These are phyloP conservation scores for Neonectria neomacrospora DNA, from an alignment of 2,329 filamentous ascomycete genomes.

Conservation along the genomic window DNA sequence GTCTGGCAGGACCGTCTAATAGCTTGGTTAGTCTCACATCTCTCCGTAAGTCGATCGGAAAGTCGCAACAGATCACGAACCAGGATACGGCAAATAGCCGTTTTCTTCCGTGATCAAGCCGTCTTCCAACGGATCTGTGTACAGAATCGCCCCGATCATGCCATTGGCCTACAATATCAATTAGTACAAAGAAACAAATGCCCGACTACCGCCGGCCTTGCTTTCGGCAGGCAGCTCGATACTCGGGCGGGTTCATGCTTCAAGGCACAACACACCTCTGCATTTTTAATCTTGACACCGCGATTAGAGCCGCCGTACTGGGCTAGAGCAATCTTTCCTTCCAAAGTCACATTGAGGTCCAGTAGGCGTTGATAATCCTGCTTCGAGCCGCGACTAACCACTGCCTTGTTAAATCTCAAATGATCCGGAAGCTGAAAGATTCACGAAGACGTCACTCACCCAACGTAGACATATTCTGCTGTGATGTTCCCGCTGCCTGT, in stretches of 20 bases:
- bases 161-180: not conserved
- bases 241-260: not conserved
- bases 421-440: not conserved
- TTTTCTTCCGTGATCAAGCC: conserved; percentile 32
- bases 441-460: conserved; percentile 11
- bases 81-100: conserved; percentile 28
- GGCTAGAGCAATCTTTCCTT: conserved; percentile 27
- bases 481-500: conserved; percentile 15
- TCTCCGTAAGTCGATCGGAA: not conserved
- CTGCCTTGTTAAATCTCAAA: not conserved
- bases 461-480: conserved; percentile 36
- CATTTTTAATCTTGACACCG: conserved; percentile 35
- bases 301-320: conserved; percentile 32
- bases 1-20: conserved; percentile 31
- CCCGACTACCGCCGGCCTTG: not conserved
- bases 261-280: conserved; percentile 18
- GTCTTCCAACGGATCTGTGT: conserved; percentile 29
- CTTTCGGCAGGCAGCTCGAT: not conserved
- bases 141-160: conserved; percentile 31
- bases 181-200: not conserved
- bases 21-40: not conserved
- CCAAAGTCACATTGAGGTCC: conserved; percentile 26
- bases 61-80: conserved; percentile 2
- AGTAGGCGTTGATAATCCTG: conserved; percentile 27
- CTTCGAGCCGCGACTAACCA: conserved; percentile 9